A percentile compares a stretch with the other conserved stretches of the same genome.
Evolutionary conservation across 2,329 filamentous ascomycete species (phyloP).

Genomic region (Penicillium psychrosexuale): DNA sequence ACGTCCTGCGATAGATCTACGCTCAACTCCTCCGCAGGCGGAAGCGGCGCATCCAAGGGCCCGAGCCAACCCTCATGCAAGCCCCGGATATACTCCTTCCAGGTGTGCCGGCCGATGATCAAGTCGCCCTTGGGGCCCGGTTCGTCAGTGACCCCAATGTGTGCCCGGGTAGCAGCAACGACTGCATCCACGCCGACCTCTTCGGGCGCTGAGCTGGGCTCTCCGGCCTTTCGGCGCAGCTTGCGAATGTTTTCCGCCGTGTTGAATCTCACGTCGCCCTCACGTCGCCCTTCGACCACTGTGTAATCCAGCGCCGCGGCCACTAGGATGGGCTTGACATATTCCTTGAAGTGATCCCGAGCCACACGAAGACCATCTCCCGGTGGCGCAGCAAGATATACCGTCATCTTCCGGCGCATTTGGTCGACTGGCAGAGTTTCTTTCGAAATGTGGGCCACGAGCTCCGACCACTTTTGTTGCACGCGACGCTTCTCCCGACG

Average conservation of each 20-base stretch:
- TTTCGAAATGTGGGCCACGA: conserved; percentile 78
- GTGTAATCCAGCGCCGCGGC: conserved; percentile 93
- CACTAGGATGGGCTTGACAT: conserved; percentile 88
- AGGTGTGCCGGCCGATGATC: conserved; percentile 84
- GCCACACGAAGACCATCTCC: conserved; percentile 78
- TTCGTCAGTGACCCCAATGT: conserved; percentile 67
- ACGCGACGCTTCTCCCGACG: conserved; percentile 81
- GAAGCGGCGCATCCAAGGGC: conserved; percentile 58
- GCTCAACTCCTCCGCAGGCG: conserved; percentile 24
- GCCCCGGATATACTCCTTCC: conserved; percentile 95
- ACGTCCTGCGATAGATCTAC: conserved; percentile 12
- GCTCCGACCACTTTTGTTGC: conserved; percentile 79
- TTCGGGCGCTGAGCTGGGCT: conserved; percentile 47
- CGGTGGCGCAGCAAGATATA: conserved; percentile 82
- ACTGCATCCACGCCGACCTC: conserved; percentile 56
- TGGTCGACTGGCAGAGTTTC: conserved; percentile 70
- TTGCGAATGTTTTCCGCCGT: conserved; percentile 81
- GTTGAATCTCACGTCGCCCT: conserved; percentile 87
- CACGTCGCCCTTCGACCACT: conserved; percentile 83
- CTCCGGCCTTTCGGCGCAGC: conserved; percentile 58
- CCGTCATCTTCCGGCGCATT: conserved; percentile 77
- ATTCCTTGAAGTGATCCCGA: conserved; percentile 95
- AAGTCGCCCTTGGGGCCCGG: conserved; percentile 77
- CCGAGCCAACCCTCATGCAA: conserved; percentile 96
- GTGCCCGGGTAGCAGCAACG: conserved; percentile 62